phyloP scores from a whole-genome alignment of 768 basidiomycete genomes.

The Tubosaeta sp. region DNA sequence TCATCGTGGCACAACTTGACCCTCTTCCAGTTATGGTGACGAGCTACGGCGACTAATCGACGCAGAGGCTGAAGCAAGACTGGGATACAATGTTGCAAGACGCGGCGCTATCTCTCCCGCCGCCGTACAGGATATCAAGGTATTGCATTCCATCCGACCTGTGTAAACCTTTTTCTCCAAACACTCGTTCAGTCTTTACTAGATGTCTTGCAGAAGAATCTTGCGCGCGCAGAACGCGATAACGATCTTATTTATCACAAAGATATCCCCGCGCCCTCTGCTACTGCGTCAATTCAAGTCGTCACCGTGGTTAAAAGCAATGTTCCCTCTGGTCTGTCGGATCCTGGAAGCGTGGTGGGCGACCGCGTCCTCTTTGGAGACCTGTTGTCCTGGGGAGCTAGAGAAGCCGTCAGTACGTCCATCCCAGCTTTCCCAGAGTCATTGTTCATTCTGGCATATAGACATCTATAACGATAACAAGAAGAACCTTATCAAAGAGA shows the following conservation, averaged over 20 bases:
- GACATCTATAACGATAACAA: constrained; percentile 87
- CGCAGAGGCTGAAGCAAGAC: constrained; percentile 64
- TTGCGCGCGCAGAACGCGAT: constrained; percentile 76
- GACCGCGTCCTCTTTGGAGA: constrained; percentile 64
- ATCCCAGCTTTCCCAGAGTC: not conserved
- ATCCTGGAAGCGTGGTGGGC: constrained; percentile 54
- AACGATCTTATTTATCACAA: constrained; percentile 96
- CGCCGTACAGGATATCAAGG: constrained; percentile 79
- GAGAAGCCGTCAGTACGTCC: constrained; percentile 76
- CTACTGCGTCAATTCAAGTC: constrained; percentile 60
- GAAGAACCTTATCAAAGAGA: constrained; percentile 62
- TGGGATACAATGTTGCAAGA: constrained; percentile 63
- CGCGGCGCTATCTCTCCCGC: constrained; percentile 55
- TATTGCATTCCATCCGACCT: constrained; percentile 22
- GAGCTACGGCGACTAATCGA: constrained; percentile 76
- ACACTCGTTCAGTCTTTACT: constrained; percentile 59
- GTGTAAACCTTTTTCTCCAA: not conserved
- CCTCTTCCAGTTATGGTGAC: constrained; percentile 66
- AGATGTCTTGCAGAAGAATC: constrained; percentile 61
- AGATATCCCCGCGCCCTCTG: constrained; percentile 69
- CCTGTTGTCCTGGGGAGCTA: constrained; percentile 81
- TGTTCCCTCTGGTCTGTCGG: constrained; percentile 50
- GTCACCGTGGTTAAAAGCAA: constrained; percentile 62
- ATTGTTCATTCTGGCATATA: constrained; percentile 21
- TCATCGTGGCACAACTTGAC: constrained; percentile 3